These are phyloP conservation scores for Ganoderma lucidum DNA, from an alignment of 1,284 basidiomycete genomes.

Conservation along the genomic window DNA sequence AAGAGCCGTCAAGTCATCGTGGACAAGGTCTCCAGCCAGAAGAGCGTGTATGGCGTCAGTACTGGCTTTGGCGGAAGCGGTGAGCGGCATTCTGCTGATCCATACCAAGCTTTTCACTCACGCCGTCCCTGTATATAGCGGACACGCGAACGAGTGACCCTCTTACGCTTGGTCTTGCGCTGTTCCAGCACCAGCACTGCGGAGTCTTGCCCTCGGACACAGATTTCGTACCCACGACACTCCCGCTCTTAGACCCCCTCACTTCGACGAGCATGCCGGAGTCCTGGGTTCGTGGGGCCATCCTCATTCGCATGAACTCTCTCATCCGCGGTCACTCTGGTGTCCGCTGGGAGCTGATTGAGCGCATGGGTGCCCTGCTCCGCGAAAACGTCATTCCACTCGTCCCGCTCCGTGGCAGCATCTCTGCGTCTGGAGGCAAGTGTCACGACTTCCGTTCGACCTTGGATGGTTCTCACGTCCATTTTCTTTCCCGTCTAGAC, in stretches of 20 bases:
- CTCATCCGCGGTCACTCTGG: slow-evolving; percentile 88
- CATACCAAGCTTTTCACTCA: slow-evolving; percentile 4
- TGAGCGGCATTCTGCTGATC: slow-evolving; percentile 38
- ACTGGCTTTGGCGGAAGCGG: slow-evolving; percentile 88
- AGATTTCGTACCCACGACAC: slow-evolving; percentile 49
- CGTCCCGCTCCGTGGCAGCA: slow-evolving; percentile 85
- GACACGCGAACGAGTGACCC: slow-evolving; percentile 78
- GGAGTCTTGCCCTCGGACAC: slow-evolving; percentile 70
- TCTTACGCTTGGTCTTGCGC: slow-evolving; percentile 73
- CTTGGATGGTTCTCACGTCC: neutral
- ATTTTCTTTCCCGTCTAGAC: slow-evolving; percentile 50
- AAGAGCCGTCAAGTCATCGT: slow-evolving; percentile 69
- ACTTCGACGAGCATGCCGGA: slow-evolving; percentile 83
- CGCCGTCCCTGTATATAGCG: slow-evolving; percentile 44
- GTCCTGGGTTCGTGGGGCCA: slow-evolving; percentile 88
- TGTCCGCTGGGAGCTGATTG: slow-evolving; percentile 82
- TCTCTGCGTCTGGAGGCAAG: slow-evolving; percentile 83
- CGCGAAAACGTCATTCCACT: slow-evolving; percentile 80
- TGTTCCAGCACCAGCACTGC: slow-evolving; percentile 82
- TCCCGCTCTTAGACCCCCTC: slow-evolving; percentile 76
- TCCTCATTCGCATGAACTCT: slow-evolving; percentile 88
- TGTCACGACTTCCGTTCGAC: slow-evolving; percentile 3
- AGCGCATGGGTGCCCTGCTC: slow-evolving; percentile 81
- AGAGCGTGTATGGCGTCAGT: slow-evolving; percentile 82
- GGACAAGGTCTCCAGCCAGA: slow-evolving; percentile 70